Percentiles rank a stretch among this genome's conserved stretches.
Evolutionary conservation across 495 filamentous ascomycete genomes (phyloP).

Genomic region (Pseudomonodictys pantanalensis): DNA sequence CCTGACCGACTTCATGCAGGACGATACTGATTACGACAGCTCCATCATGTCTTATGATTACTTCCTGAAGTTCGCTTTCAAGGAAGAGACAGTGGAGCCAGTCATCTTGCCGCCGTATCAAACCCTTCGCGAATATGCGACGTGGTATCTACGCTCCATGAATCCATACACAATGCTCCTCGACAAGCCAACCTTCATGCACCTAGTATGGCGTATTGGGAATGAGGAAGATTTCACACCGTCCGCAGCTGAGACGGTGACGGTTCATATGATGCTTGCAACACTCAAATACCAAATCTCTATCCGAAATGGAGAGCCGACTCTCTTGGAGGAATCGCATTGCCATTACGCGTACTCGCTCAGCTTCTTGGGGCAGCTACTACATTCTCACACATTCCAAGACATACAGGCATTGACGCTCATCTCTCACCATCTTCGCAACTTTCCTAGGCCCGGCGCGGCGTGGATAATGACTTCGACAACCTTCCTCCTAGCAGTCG

Average conservation of each 20-base stretch:
- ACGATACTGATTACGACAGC: slow-evolving; percentile 60
- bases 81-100: slow-evolving; percentile 31
- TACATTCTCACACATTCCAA: slow-evolving; percentile 56
- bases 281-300: slow-evolving; percentile 73
- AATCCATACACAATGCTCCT: slow-evolving; percentile 70
- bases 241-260: slow-evolving; percentile 62
- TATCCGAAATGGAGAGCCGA: slow-evolving; percentile 55
- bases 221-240: slow-evolving; percentile 60
- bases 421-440: slow-evolving; percentile 66
- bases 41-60: slow-evolving; percentile 65
- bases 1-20: slow-evolving; percentile 64
- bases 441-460: slow-evolving; percentile 74
- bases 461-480: slow-evolving; percentile 61
- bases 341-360: slow-evolving; percentile 73
- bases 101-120: slow-evolving; percentile 31
- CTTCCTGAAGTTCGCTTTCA: slow-evolving; percentile 60
- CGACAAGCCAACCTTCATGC: slow-evolving; percentile 67
- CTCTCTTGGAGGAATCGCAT: slow-evolving; percentile 61
- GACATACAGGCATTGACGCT: slow-evolving; percentile 69
- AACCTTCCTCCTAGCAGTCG: slow-evolving; percentile 62
- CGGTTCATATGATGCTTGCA: slow-evolving; percentile 73
- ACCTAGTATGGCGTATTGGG: slow-evolving; percentile 61
- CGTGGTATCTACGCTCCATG: slow-evolving; percentile 70
- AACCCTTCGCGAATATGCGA: slow-evolving; percentile 58
- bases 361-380: slow-evolving; percentile 61